Percentiles rank a stretch among this genome's conserved stretches.
These are phyloP conservation scores for Vanilla planifolia DNA, from an alignment of 106 monocot species.

Conservation along the genomic window DNA sequence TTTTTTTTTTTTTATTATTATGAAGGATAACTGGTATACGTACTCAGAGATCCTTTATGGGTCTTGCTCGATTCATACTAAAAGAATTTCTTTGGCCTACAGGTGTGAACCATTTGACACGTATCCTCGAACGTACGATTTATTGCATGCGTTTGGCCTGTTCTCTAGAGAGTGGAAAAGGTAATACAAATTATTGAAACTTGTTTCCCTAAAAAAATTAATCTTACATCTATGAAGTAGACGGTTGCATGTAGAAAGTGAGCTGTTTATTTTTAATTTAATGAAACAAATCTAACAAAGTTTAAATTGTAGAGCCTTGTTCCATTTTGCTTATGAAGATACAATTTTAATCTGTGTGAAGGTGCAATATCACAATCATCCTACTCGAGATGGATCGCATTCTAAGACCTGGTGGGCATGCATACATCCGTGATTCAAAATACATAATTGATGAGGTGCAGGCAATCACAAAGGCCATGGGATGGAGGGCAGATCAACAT, in stretches of 20 bases:
- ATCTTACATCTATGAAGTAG: too few species aligned
- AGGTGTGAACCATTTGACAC: constrained; percentile 98
- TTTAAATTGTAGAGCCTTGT: too few species aligned
- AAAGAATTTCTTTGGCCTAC: not conserved
- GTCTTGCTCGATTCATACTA: not conserved
- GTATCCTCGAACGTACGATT: constrained; percentile 86
- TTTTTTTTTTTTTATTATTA: too few species aligned
- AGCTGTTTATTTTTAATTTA: too few species aligned
- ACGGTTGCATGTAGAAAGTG: too few species aligned
- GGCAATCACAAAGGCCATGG: constrained; percentile 56
- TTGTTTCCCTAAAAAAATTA: too few species aligned
- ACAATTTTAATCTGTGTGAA: constrained; percentile 11
- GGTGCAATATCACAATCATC: constrained; percentile 68
- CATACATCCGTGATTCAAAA: constrained; percentile 54
- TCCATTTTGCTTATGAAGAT: too few species aligned
- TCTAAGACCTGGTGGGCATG: constrained; percentile 71
- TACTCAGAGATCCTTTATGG: too few species aligned
- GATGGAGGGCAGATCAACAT: constrained; percentile 46
- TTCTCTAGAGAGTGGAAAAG: constrained; percentile 74
- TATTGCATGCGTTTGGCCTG: constrained; percentile 65
- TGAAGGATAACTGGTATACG: too few species aligned
- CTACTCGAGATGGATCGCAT: constrained; percentile 95
- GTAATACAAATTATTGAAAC: constrained; percentile 20
- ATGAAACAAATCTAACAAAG: too few species aligned
- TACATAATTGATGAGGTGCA: constrained; percentile 52